These are phyloP conservation scores for Phytophthora kernoviae DNA, from an alignment of 352 stramenopile genomes.

Conservation along the genomic window DNA sequence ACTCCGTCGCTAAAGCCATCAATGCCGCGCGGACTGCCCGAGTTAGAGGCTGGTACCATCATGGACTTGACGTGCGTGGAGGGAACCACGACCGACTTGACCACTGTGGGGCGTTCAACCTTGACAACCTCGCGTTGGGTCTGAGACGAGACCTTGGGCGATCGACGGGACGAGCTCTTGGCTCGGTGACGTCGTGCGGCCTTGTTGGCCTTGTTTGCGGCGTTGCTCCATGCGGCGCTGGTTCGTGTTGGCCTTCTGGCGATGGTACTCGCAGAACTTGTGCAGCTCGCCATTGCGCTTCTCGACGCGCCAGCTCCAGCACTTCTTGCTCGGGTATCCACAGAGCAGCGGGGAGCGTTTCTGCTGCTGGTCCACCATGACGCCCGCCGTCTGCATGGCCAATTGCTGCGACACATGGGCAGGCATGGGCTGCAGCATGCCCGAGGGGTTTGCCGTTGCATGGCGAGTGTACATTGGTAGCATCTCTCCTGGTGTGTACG, in stretches of 20 bases:
- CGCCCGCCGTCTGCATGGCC: conserved; percentile 8
- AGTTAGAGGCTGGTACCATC: conserved; percentile 21
- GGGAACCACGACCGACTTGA: conserved; percentile 15
- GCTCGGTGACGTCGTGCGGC: conserved; percentile 34
- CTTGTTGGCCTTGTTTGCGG: conserved; percentile 71
- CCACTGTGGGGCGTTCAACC: conserved; percentile 14
- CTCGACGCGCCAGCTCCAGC: conserved; percentile 76
- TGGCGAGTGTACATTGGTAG: conserved; percentile 35
- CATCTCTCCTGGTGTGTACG: conserved; percentile 35
- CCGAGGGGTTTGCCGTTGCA: neutral
- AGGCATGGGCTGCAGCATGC: conserved; percentile 29
- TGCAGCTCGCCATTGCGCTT: conserved; percentile 86
- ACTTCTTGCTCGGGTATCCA: conserved; percentile 86
- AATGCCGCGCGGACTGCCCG: conserved; percentile 55
- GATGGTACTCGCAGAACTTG: conserved; percentile 89
- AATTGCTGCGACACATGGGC: conserved; percentile 16
- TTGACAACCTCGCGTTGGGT: conserved; percentile 34
- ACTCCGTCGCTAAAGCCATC: conserved; percentile 44
- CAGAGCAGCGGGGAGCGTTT: conserved; percentile 65
- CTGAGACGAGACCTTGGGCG: conserved; percentile 26
- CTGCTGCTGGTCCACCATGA: conserved; percentile 21
- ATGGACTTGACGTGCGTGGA: conserved; percentile 23
- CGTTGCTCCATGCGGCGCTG: conserved; percentile 85
- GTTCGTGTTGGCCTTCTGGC: conserved; percentile 85
- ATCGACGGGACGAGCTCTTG: conserved; percentile 26